phyloP scores from a whole-genome alignment of 2,329 filamentous ascomycete species.

The Dactylellina drechsleri region DNA sequence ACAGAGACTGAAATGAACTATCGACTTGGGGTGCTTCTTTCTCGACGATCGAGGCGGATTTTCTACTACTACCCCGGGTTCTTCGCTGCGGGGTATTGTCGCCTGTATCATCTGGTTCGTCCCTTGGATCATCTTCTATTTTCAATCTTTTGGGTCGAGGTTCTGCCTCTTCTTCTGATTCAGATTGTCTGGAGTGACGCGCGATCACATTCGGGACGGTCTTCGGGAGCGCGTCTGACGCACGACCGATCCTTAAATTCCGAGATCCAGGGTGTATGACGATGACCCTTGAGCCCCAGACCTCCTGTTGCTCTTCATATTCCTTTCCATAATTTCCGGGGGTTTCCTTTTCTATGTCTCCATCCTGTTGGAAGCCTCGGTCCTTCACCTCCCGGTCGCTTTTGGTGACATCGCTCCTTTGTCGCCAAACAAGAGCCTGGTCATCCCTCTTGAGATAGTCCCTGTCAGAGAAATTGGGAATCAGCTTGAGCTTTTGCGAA shows the following conservation, averaged over 20 bases:
- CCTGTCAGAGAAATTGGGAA: conserved; percentile 64
- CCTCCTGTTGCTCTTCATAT: conserved; percentile 66
- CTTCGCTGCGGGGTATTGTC: conserved; percentile 59
- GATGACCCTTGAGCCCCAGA: conserved; percentile 78
- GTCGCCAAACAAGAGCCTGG: conserved; percentile 86
- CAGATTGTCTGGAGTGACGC: conserved; percentile 77
- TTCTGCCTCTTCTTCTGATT: conserved; percentile 84
- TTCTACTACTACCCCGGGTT: conserved; percentile 54
- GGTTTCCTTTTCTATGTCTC: conserved; percentile 61
- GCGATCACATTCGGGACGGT: conserved; percentile 94
- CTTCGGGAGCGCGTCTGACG: conserved; percentile 94
- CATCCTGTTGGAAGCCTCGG: conserved; percentile 70
- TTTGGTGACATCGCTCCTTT: conserved; percentile 83
- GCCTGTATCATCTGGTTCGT: conserved; percentile 61
- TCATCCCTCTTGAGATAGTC: conserved; percentile 99
- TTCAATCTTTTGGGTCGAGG: conserved; percentile 77
- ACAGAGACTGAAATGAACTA: conserved; percentile 70
- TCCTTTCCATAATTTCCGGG: conserved; percentile 66
- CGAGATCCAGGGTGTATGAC: conserved; percentile 96
- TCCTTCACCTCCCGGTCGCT: conserved; percentile 38
- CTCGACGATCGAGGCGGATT: conserved; percentile 51
- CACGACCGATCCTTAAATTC: conserved; percentile 90
- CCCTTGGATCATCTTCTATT: conserved; percentile 69
- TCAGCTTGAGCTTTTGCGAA: background rate
- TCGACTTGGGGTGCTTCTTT: conserved; percentile 63